phyloP scores from a whole-genome alignment of 164 flowering plant genomes.

The Stephania cephalantha region DNA sequence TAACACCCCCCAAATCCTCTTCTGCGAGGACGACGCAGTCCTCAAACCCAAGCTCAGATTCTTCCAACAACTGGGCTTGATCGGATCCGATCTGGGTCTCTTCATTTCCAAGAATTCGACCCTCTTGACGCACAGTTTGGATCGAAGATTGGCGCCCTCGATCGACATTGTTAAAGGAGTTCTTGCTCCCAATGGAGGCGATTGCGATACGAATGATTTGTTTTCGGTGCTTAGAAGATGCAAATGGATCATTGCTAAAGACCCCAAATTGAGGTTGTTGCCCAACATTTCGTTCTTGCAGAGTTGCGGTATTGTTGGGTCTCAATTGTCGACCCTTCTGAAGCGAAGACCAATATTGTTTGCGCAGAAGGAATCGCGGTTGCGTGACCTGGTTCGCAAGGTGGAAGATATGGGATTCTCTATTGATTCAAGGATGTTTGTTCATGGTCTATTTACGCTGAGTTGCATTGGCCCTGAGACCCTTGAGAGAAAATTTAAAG shows the following conservation, averaged over 20 bases:
- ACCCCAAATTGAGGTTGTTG: slow-evolving; percentile 17
- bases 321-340: slow-evolving; percentile 39
- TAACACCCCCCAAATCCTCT: slow-evolving; percentile 23
- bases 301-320: slow-evolving; percentile 38
- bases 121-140: slow-evolving; percentile 22
- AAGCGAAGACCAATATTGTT: slow-evolving; percentile 34
- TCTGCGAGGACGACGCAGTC: slow-evolving; percentile 17
- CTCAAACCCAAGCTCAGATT: slow-evolving; percentile 32
- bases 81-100: slow-evolving; percentile 24
- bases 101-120: slow-evolving; percentile 26
- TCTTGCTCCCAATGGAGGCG: not conserved
- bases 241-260: slow-evolving; percentile 14
- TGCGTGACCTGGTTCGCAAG: slow-evolving; percentile 21
- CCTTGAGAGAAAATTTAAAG: slow-evolving; percentile 25
- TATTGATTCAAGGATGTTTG: slow-evolving; percentile 36
- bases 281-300: slow-evolving; percentile 27
- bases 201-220: slow-evolving; percentile 11
- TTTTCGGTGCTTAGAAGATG: slow-evolving; percentile 22
- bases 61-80: slow-evolving; percentile 30
- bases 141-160: slow-evolving; percentile 28
- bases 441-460: slow-evolving; percentile 27
- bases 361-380: slow-evolving; percentile 5
- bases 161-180: slow-evolving; percentile 25
- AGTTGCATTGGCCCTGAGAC: slow-evolving; percentile 26
- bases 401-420: slow-evolving; percentile 32